phyloP scores from a whole-genome alignment of 2,329 filamentous ascomycete species.

The Pyrenophora seminiperda region DNA sequence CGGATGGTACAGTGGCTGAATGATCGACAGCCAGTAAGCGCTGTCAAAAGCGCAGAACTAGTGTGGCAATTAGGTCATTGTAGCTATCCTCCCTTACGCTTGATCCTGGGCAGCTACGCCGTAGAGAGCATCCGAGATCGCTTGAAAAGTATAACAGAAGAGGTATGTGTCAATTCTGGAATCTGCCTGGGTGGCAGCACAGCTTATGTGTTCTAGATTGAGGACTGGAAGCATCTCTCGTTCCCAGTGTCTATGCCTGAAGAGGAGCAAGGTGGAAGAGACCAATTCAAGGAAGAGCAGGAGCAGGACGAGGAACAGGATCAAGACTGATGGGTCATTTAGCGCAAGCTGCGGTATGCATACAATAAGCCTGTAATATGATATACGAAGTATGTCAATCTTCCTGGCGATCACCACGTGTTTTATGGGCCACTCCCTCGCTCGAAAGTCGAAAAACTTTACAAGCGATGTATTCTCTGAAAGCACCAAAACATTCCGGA shows the following conservation, averaged over 20 bases:
- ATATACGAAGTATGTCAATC: not conserved
- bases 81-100: constrained; percentile 83
- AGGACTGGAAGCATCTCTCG: constrained; percentile 37
- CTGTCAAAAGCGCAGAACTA: constrained; percentile 88
- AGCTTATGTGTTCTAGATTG: constrained; percentile 22
- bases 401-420: not conserved
- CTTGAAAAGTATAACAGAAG: constrained; percentile 87
- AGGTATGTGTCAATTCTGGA: constrained; percentile 58
- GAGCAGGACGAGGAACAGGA: constrained; percentile 34
- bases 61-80: constrained; percentile 95
- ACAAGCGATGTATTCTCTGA: too few species aligned
- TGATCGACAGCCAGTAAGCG: constrained; percentile 88
- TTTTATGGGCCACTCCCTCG: too few species aligned
- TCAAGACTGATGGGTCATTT: constrained; percentile 23
- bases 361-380: not conserved
- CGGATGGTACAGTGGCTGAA: constrained; percentile 94
- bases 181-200: too few species aligned
- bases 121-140: constrained; percentile 95
- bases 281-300: constrained; percentile 24
- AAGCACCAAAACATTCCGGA: too few species aligned
- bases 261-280: constrained; percentile 27
- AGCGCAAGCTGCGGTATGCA: not conserved
- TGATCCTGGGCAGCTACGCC: constrained; percentile 90
- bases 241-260: constrained; percentile 25
- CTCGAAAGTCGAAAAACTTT: too few species aligned